Evolutionary conservation across 768 basidiomycete species (phyloP).

Genomic region (Rhizopogon vinicolor): DNA sequence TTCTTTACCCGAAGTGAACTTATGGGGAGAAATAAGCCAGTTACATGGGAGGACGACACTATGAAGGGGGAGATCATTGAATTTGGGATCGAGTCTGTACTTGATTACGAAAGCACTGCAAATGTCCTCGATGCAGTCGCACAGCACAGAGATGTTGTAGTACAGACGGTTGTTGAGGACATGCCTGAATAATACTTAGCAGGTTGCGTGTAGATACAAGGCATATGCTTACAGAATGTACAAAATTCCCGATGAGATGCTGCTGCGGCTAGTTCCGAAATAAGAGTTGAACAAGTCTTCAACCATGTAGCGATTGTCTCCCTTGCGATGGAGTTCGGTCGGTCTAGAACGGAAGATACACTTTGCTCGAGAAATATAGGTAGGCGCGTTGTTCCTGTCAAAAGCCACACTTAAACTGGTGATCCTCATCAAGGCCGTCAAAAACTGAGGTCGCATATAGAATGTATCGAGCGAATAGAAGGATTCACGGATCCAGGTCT

Average conservation of each 20-base stretch:
- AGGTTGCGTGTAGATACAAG: not conserved
- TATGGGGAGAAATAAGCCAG: constrained; percentile 35
- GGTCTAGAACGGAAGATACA: constrained; percentile 16
- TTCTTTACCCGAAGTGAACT: constrained; percentile 11
- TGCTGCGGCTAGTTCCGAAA: constrained; percentile 20
- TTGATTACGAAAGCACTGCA: constrained; percentile 38
- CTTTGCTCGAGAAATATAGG: constrained; percentile 30
- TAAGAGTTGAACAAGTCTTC: constrained; percentile 27
- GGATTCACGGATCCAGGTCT: constrained; percentile 41
- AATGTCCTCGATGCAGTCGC: constrained; percentile 46
- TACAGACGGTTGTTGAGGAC: constrained; percentile 31
- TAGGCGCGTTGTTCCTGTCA: constrained; percentile 28
- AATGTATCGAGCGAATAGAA: constrained; percentile 27
- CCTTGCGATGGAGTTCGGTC: constrained; percentile 4
- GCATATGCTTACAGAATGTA: not conserved
- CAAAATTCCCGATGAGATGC: constrained; percentile 31
- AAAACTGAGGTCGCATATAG: constrained; percentile 18
- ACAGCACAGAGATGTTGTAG: constrained; percentile 46
- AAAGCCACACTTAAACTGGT: constrained; percentile 34
- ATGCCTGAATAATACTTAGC: constrained; percentile 30
- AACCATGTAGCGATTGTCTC: constrained; percentile 21
- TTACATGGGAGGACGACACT: constrained; percentile 47
- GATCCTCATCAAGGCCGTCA: constrained; percentile 37
- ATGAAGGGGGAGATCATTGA: constrained; percentile 27
- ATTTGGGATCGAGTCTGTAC: constrained; percentile 13